Conservation (phyloP, 176 grass and related monocot species). For the Triticum monococcum region DNA sequence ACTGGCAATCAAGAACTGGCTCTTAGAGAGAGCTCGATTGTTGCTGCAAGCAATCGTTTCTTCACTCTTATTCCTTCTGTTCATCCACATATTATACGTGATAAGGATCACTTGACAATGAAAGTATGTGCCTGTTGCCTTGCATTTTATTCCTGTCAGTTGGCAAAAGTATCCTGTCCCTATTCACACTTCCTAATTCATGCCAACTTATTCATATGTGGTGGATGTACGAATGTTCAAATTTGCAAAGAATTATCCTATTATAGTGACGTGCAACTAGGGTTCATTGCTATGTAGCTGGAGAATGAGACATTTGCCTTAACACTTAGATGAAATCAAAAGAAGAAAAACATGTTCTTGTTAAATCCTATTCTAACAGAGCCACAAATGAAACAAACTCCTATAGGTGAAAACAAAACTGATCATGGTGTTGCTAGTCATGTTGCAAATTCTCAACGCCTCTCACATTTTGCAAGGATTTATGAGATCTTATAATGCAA, state of each 20-base stretch:
- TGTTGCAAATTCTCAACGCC: conserved; percentile 1
- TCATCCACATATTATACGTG: conserved; percentile 79
- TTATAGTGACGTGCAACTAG: not conserved
- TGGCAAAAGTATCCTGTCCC: not conserved
- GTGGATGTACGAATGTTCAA: not conserved
- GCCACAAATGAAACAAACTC: not conserved
- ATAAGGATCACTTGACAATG: conserved; percentile 69
- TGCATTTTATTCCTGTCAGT: conserved; percentile 1
- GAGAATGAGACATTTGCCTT: not conserved
- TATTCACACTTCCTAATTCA: conserved; percentile 17
- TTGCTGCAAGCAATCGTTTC: conserved; percentile 89
- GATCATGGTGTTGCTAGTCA: not conserved
- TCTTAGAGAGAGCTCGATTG: conserved; percentile 80
- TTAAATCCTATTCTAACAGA: not conserved
- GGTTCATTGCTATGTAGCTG: not conserved
- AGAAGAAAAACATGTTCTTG: not conserved
- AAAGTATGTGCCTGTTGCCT: conserved; percentile 60
- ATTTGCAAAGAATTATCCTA: not conserved
- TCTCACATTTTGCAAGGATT: conserved; percentile 14
- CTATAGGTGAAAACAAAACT: not conserved
- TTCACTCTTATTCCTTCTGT: conserved; percentile 97
- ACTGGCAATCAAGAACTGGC: conserved; percentile 48
- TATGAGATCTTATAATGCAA: not conserved
- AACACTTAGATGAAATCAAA: not conserved
- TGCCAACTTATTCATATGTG: not conserved